Conservation (phyloP, 164 flowering plant genomes). For the Protea cynaroides region DNA sequence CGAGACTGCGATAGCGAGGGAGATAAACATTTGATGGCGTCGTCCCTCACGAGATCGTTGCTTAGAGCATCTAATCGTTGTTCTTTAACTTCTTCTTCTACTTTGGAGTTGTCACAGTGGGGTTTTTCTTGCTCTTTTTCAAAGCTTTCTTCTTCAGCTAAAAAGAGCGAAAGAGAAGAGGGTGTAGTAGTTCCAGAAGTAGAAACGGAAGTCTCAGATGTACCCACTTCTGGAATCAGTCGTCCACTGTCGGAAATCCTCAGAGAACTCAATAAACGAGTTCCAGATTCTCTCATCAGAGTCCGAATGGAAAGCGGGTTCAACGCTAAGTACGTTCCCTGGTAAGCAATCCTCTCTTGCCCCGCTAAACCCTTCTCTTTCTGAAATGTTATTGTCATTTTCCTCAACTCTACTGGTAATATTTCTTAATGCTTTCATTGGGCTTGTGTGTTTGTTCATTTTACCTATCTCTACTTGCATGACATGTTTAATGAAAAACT, state of each 20-base stretch:
- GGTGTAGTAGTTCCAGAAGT: conserved; percentile 8
- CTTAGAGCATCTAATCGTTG: background rate
- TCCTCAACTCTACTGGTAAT: too few relatives aligned
- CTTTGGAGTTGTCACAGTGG: background rate
- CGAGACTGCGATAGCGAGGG: too few relatives aligned
- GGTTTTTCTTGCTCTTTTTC: conserved; percentile 9
- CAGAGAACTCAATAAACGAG: conserved; percentile 64
- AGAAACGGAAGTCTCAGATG: conserved; percentile 15
- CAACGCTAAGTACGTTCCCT: conserved; percentile 67
- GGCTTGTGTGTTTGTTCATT: too few relatives aligned
- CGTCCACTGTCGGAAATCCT: conserved; percentile 77
- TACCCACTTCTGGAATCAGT: conserved; percentile 58
- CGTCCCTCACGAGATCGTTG: background rate
- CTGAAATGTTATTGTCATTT: too few relatives aligned
- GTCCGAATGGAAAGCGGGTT: conserved; percentile 56
- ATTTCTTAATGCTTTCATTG: too few relatives aligned
- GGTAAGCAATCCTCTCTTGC: conserved; percentile 30
- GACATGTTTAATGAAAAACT: too few relatives aligned
- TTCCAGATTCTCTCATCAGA: conserved; percentile 66
- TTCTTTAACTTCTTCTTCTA: background rate
- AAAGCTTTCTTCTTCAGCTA: conserved; percentile 6
- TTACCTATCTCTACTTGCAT: too few relatives aligned
- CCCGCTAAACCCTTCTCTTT: too few relatives aligned
- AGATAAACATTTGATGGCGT: background rate
- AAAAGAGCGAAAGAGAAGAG: conserved; percentile 5